Percentiles rank a stretch among this genome's conserved stretches.
phyloP scores from a whole-genome alignment of 352 stramenopile genomes.

The Globisporangium uncinulatum region DNA sequence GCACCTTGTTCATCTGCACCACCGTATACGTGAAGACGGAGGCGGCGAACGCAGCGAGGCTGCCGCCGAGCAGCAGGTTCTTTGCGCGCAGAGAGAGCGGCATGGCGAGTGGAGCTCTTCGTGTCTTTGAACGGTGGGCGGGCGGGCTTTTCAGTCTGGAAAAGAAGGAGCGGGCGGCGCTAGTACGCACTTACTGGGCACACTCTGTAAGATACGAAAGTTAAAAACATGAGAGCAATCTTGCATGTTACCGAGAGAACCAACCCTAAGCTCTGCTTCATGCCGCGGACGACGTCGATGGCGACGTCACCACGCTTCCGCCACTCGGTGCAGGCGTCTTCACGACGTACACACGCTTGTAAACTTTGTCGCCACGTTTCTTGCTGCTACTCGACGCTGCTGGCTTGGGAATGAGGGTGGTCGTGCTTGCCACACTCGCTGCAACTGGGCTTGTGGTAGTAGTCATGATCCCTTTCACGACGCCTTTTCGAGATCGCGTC shows the following conservation, averaged over 20 bases:
- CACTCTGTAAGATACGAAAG: conserved; percentile 2
- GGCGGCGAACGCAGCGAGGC: conserved; percentile 55
- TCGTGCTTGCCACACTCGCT: not conserved
- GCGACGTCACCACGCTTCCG: not conserved
- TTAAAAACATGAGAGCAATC: not conserved
- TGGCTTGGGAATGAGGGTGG: not conserved
- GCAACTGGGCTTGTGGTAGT: not conserved
- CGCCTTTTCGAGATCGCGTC: too few relatives aligned
- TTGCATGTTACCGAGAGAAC: too few relatives aligned
- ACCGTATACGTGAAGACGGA: conserved; percentile 76
- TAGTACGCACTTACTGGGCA: too few relatives aligned
- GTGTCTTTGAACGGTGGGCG: conserved; percentile 17
- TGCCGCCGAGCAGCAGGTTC: conserved; percentile 68
- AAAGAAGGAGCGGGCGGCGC: too few relatives aligned
- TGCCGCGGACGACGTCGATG: not conserved
- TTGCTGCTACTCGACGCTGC: not conserved
- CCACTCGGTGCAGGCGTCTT: conserved; percentile 7
- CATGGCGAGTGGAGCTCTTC: conserved; percentile 26
- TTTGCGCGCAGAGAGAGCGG: conserved; percentile 62
- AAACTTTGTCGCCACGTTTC: conserved; percentile 11
- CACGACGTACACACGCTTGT: conserved; percentile 28
- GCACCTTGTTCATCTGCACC: conserved; percentile 75
- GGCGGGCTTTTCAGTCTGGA: not conserved
- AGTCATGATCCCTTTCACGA: not conserved
- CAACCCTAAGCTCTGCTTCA: not conserved